These are phyloP conservation scores for Talaromyces sp. DNA, from an alignment of 2,329 filamentous ascomycete genomes.

Conservation along the genomic window DNA sequence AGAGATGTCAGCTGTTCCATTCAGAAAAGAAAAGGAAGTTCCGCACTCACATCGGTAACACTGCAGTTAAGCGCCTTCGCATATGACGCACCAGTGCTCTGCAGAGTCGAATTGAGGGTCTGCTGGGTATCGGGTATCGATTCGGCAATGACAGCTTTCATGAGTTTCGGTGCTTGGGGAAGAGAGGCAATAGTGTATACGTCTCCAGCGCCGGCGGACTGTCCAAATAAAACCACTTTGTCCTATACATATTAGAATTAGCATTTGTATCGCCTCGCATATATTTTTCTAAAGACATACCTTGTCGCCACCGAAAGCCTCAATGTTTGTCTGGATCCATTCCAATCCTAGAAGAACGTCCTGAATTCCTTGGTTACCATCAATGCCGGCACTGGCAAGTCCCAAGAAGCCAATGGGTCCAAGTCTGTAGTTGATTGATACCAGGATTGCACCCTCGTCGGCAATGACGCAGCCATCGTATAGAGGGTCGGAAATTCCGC, in stretches of 20 bases:
- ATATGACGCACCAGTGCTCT: slow-evolving; percentile 7
- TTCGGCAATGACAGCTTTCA: slow-evolving; percentile 17
- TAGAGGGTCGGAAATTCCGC: slow-evolving; percentile 49
- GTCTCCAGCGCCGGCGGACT: slow-evolving; percentile 12
- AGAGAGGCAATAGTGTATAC: slow-evolving; percentile 10
- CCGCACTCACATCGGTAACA: slow-evolving; percentile 3
- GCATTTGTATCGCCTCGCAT: not conserved
- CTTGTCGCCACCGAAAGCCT: slow-evolving; percentile 24
- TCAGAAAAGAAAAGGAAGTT: not conserved
- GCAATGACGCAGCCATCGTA: slow-evolving; percentile 38
- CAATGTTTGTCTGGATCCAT: slow-evolving; percentile 24
- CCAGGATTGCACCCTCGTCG: slow-evolving; percentile 9
- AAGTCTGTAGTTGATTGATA: slow-evolving; percentile 22
- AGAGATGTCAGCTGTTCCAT: not conserved
- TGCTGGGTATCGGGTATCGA: slow-evolving; percentile 13
- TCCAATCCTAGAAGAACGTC: slow-evolving; percentile 17
- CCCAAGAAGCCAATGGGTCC: slow-evolving; percentile 21
- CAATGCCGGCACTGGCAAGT: slow-evolving; percentile 4
- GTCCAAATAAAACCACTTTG: slow-evolving; percentile 12
- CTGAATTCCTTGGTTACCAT: slow-evolving; percentile 17
- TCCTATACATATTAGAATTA: not conserved
- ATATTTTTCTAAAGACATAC: not conserved
- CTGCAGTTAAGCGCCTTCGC: slow-evolving; percentile 5
- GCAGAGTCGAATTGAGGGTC: slow-evolving; percentile 6
- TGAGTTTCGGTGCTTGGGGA: slow-evolving; percentile 11